Conservation (phyloP, 495 filamentous ascomycete species). For the Trichoderma parareesei region DNA sequence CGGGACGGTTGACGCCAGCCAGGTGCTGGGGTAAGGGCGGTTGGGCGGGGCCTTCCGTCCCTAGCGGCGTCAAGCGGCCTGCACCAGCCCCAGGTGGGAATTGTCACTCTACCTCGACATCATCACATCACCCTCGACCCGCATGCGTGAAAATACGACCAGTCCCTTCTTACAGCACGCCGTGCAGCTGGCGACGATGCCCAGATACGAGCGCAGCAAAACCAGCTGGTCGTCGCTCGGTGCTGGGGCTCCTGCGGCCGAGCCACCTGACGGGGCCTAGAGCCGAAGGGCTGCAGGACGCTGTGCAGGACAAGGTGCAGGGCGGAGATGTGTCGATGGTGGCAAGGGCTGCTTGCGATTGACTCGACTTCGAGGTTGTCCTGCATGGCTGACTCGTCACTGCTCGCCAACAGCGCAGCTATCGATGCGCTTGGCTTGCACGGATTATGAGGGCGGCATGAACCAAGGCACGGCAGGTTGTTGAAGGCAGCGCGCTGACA, state of each 20-base stretch:
- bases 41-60: constrained; percentile 2
- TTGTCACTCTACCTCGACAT: constrained; percentile 10
- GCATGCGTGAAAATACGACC: not conserved
- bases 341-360: no score
- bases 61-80: constrained; percentile 2
- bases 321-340: not conserved
- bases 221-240: constrained; percentile 4
- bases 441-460: not conserved
- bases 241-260: constrained; percentile 8
- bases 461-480: not conserved
- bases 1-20: not conserved
- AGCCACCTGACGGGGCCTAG: constrained; percentile 2
- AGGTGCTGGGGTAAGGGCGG: not conserved
- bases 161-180: not conserved
- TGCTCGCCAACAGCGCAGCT: not conserved
- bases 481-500: not conserved
- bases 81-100: not conserved
- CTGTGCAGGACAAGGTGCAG: not conserved
- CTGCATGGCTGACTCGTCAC: not conserved
- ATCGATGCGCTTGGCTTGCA: not conserved
- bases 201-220: constrained; percentile 4
- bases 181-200: not conserved
- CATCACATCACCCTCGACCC: constrained; percentile 5
- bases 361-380: no score
- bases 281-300: constrained; percentile 1